A percentile compares a stretch with the other conserved stretches of the same genome.
phyloP scores from a whole-genome alignment of 805 yeast species.

The Diddensiella transvaalensis region DNA sequence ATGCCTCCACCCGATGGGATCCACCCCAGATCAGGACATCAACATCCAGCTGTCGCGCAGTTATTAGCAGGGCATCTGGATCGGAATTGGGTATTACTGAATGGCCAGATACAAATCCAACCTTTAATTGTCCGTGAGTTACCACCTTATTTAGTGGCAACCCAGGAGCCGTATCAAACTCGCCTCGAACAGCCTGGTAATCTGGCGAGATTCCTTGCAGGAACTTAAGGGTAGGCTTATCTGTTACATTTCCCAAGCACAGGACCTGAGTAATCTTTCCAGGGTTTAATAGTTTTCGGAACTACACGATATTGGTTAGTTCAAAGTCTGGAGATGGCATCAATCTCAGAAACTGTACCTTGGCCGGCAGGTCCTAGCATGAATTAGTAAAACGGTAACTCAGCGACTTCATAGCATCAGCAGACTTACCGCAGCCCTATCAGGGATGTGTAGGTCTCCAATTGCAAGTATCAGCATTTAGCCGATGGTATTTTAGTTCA shows the following conservation, averaged over 20 bases:
- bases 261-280: slow-evolving; percentile 83
- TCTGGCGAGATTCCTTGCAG: slow-evolving; percentile 67
- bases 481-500: not conserved
- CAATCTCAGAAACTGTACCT: slow-evolving; percentile 7
- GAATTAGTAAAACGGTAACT: no score
- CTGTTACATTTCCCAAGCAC: slow-evolving; percentile 79
- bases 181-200: slow-evolving; percentile 77
- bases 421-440: slow-evolving; percentile 7
- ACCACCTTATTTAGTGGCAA: slow-evolving; percentile 65
- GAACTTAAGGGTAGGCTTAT: slow-evolving; percentile 57
- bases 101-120: slow-evolving; percentile 84
- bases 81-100: slow-evolving; percentile 81
- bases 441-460: slow-evolving; percentile 65
- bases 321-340: slow-evolving; percentile 22
- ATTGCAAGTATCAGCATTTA: slow-evolving; percentile 71
- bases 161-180: slow-evolving; percentile 55
- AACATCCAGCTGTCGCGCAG: slow-evolving; percentile 88
- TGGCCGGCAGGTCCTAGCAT: slow-evolving; percentile 9
- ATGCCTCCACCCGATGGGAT: slow-evolving; percentile 88
- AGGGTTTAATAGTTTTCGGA: slow-evolving; percentile 73
- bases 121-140: slow-evolving; percentile 63
- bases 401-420: no score
- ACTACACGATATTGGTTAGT: slow-evolving; percentile 40
- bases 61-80: slow-evolving; percentile 73
- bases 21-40: slow-evolving; percentile 93